Evolutionary conservation across 1,139 yeast species (phyloP), one percentile per base, ranked within the genome.

Genomic region (Debaryomyces sp.): DNA sequence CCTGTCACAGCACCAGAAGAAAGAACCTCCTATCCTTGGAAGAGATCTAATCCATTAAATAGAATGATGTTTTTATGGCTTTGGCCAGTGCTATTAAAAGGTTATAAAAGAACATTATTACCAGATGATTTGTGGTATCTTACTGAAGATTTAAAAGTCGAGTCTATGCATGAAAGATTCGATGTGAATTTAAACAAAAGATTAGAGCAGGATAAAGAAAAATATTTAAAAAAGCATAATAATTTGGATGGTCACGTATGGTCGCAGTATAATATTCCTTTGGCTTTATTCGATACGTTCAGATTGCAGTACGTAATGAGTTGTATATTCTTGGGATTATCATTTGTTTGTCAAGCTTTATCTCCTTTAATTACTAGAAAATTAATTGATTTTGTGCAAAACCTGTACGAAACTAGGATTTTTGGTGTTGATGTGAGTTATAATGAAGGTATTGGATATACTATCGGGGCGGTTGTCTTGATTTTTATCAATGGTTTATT

Each of bases 331-430:
- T 64, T 75, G 52, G 75, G 70, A 1, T 57, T 70, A 27, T 66
- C 78, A 5, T 75, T 73, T 54, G 61, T 66, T 39, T 62, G 72
- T 50, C 77, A 72, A 53, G 64, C 78, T 1, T 65, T 71, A 35
- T 73, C 79, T 12, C 80, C 81, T 15, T 65, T 76, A 50, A 51
- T 76, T 26, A 71, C 78, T 17, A 69, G 67, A 58, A 60, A 62
- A 50, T 61, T 76, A 49, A 75, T 76, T 49, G 70, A 71, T 50
- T 75, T 69, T 49, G 80, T 76, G 36, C 35, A 30, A 30, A 26
- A 30, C 21, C 36, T 32, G 36, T 41, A 41, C 36, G 74, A 72
- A 54, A 66, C 58, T 53, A 63, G 69, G 50, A 64, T 62, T 49
- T 68, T 66, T 49, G 77, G 77, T 6, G 54, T 73, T 43, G 71